Base-by-base conservation (phyloP, 148 eudicot species). In the Camellia lanceoleosa region DNA sequence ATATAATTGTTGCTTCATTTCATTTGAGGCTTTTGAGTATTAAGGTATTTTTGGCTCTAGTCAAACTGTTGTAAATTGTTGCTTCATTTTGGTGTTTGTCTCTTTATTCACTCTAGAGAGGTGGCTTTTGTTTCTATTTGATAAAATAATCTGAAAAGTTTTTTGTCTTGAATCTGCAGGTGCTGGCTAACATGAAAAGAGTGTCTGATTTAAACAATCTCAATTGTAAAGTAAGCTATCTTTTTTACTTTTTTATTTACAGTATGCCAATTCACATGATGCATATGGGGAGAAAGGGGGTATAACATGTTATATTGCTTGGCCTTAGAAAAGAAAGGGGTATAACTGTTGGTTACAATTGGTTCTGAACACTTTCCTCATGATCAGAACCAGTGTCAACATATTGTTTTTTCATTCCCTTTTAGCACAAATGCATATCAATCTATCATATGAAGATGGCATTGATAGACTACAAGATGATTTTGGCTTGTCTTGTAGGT, bases 151-250 rank as follows among this genome's bases (percentile, higher is more conserved):
- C 43, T 71, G 74, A 60, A 3, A 80, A 30, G 38, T 16, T 73
- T 15, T 80, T 62, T 52, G 3, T n/a, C 13, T 49, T 79, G 78
- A 74, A 76, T 80, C 43, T 85, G 68, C 91, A 95, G 99, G 99
- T 93, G 88, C 83, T 96, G 85, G 90, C 83, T 65, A 93, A 96
- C 84, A 92, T 96, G 87, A 84, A 84, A 30, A 30, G 38, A 1
- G 38, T 30, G 38, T 30, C 38, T 30, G 38, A 30, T 30, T 30
- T 30, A 30, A 30, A 30, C 38, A 30, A 30, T 30, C 38, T 30
- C 38, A 30, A 30, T 30, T 30, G 38, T 1, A 30, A 30, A 30
- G 38, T 30, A 74, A 86, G 84, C 42, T 19, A 9, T 69, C 68
- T 30, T 30, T 30, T 30, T 30, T 1, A 30, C 38, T 30, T 30